phyloP scores from a whole-genome alignment of 192 early-diverging fungal genomes.

The Glomus cerebriforme region DNA sequence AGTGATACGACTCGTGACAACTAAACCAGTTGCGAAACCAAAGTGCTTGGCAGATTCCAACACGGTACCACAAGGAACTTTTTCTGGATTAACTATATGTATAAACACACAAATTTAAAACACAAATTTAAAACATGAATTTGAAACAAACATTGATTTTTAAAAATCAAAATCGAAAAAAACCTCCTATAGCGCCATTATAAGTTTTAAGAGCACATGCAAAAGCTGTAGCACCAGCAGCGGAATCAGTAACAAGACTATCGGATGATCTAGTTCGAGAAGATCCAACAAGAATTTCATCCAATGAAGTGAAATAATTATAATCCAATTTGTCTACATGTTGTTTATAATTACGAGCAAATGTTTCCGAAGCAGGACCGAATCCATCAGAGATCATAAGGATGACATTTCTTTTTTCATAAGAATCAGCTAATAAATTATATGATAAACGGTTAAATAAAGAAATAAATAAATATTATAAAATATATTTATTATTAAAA shows the following conservation, averaged over 20 bases:
- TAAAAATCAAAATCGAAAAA: too few species aligned
- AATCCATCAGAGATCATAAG: conserved; percentile 96
- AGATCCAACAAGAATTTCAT: conserved; percentile 79
- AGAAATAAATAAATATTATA: too few species aligned
- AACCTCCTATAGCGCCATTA: conserved; percentile 92
- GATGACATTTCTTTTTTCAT: conserved; percentile 73
- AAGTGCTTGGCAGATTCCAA: conserved; percentile 90
- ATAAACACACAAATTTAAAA: not conserved
- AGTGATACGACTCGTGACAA: conserved; percentile 95
- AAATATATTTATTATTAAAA: too few species aligned
- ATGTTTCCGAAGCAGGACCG: conserved; percentile 90
- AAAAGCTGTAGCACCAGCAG: conserved; percentile 97
- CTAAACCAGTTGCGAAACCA: conserved; percentile 86
- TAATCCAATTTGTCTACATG: conserved; percentile 57
- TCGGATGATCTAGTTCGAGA: conserved; percentile 83
- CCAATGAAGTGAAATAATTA: conserved; percentile 54
- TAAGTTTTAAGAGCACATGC: conserved; percentile 88
- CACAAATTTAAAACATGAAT: not conserved
- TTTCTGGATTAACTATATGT: conserved; percentile 55
- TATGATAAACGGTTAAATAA: not conserved
- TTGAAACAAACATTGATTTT: not conserved
- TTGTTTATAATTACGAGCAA: conserved; percentile 82
- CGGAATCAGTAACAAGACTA: conserved; percentile 92
- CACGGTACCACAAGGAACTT: conserved; percentile 85
- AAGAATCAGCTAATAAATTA: conserved; percentile 19